Conservation (phyloP, 306 rosid species). For the Arachis hypogaea region DNA sequence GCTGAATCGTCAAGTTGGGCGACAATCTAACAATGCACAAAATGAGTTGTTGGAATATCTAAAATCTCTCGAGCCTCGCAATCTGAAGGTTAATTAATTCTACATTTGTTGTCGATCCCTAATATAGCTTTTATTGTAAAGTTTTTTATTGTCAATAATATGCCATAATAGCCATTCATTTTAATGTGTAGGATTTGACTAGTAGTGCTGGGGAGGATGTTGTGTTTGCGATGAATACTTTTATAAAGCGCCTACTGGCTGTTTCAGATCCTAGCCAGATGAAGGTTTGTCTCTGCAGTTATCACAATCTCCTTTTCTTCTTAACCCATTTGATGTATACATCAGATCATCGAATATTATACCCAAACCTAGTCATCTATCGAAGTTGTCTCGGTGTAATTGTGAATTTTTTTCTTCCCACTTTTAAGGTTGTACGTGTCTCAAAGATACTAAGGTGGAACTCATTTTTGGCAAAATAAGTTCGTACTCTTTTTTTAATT, state of each 20-base stretch:
- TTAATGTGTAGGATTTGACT: constrained; percentile 71
- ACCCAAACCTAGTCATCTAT: not conserved
- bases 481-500: not conserved
- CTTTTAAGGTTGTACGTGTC: not conserved
- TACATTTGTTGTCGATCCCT: constrained; percentile 12
- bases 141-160: not conserved
- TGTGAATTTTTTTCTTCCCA: not conserved
- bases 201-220: constrained; percentile 97
- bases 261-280: constrained; percentile 89
- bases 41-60: constrained; percentile 92
- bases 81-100: constrained; percentile 68
- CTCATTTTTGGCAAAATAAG: not conserved
- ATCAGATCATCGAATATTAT: not conserved
- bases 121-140: constrained; percentile 21
- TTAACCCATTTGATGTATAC: not conserved
- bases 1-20: constrained; percentile 83
- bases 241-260: constrained; percentile 92
- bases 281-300: constrained; percentile 64
- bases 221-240: constrained; percentile 89
- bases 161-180: constrained; percentile 28
- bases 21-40: constrained; percentile 73
- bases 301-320: constrained; percentile 13
- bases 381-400: not conserved
- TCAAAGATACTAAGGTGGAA: constrained; percentile 13
- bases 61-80: constrained; percentile 94